A percentile compares a stretch with the other conserved stretches of the same genome.
Evolutionary conservation across 768 basidiomycete genomes (phyloP).

Genomic region (Tylopilus subfusipes): DNA sequence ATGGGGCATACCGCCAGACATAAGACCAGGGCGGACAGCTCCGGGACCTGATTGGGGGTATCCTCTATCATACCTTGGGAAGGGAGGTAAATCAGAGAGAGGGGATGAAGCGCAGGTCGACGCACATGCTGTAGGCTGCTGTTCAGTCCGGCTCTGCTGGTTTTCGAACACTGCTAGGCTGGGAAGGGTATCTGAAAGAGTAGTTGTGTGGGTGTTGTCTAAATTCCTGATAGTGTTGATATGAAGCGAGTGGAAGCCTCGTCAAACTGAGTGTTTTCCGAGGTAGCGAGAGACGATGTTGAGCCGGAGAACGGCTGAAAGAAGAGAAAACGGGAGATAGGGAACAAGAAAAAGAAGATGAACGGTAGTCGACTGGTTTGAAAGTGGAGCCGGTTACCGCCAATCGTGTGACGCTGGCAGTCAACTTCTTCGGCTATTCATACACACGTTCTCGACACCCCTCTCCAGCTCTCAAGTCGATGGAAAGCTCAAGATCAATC

Average conservation of each 20-base stretch:
- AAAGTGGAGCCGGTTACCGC: slow-evolving; percentile 16
- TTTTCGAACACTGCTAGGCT: slow-evolving; percentile 35
- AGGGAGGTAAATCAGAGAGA: slow-evolving; percentile 6
- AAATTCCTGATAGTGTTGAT: slow-evolving; percentile 4
- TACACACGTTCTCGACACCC: not conserved
- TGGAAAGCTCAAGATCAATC: not conserved
- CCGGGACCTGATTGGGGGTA: slow-evolving; percentile 53
- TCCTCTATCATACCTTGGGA: slow-evolving; percentile 55
- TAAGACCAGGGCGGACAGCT: slow-evolving; percentile 47
- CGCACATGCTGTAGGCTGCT: slow-evolving; percentile 67
- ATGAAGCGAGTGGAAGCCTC: slow-evolving; percentile 32
- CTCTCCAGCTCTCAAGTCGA: not conserved
- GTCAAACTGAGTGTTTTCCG: slow-evolving; percentile 12
- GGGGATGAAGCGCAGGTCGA: slow-evolving; percentile 14
- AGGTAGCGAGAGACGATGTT: slow-evolving; percentile 19
- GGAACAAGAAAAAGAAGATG: not conserved
- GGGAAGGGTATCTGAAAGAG: slow-evolving; percentile 30
- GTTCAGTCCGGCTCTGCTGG: slow-evolving; percentile 48
- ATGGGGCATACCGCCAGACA: slow-evolving; percentile 35
- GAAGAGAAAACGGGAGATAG: slow-evolving; percentile 4
- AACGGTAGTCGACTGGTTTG: not conserved
- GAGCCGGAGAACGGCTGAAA: slow-evolving; percentile 12
- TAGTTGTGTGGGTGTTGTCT: slow-evolving; percentile 1
- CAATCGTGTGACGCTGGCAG: slow-evolving; percentile 16
- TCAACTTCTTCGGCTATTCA: slow-evolving; percentile 19